Conservation (phyloP, 768 basidiomycete species). For the Tylopilus plumbeoviolaceoides region DNA sequence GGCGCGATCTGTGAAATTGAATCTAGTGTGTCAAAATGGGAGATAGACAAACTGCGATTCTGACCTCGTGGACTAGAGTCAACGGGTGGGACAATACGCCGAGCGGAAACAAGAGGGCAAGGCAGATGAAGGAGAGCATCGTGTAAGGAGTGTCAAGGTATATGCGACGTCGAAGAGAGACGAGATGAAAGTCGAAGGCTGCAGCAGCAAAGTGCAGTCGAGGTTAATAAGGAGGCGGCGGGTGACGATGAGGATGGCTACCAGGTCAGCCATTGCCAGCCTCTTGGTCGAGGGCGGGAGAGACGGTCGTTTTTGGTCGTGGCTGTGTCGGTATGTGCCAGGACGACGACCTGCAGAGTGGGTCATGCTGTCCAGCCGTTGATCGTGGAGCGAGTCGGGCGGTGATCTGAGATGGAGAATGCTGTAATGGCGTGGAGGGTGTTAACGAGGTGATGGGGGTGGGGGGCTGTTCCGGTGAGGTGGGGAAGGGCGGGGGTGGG, state of each 20-base stretch:
- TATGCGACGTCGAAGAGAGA: background rate
- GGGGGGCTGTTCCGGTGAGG: background rate
- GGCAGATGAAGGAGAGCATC: slow-evolving; percentile 21
- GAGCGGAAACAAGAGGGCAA: slow-evolving; percentile 20
- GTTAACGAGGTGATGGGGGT: background rate
- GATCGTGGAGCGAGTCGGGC: background rate
- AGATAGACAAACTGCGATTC: background rate
- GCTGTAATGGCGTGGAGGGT: background rate
- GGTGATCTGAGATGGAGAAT: background rate
- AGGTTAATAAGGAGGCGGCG: slow-evolving; percentile 5
- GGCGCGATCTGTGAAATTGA: slow-evolving; percentile 5
- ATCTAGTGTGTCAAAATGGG: background rate
- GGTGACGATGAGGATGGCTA: slow-evolving; percentile 14
- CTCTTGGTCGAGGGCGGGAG: background rate
- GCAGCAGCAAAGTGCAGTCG: no score
- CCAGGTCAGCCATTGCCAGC: slow-evolving; percentile 2
- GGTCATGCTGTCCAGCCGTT: background rate
- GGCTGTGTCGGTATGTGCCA: background rate
- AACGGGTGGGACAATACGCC: slow-evolving; percentile 20
- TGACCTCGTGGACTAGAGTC: slow-evolving; percentile 7
- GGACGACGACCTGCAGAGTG: background rate
- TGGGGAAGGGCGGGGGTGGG: background rate
- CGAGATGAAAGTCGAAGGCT: background rate
- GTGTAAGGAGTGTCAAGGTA: slow-evolving; percentile 9
- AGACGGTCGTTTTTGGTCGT: background rate